Percentiles rank a stretch among this genome's conserved stretches.
Conservation (phyloP, 2,329 filamentous ascomycete species). For the Purpureocillium lavendulum region DNA sequence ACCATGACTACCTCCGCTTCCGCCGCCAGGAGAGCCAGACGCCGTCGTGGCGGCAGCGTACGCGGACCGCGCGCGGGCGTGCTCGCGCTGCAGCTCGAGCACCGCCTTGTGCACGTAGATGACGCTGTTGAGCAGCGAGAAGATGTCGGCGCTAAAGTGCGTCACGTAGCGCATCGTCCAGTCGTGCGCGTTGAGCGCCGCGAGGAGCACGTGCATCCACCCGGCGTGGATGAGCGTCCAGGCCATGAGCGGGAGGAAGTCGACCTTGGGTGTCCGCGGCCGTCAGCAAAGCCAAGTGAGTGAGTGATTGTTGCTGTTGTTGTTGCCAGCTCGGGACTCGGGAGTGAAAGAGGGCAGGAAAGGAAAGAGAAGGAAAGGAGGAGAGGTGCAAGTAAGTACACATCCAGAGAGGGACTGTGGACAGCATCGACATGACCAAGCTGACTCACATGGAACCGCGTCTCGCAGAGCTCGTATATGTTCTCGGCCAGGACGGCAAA, state of each 20-base stretch:
- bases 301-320: no score
- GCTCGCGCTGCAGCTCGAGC: conserved; percentile 53
- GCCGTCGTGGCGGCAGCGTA: no score
- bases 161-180: conserved; percentile 66
- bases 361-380: no score
- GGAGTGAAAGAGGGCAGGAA: no score
- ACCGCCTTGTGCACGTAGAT: conserved; percentile 63
- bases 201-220: conserved; percentile 57
- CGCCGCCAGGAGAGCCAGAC: no score
- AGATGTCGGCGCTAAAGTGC: conserved; percentile 58
- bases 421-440: no score
- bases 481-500: conserved; percentile 61
- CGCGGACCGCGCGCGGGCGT: conserved; percentile 26
- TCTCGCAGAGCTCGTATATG: conserved; percentile 49
- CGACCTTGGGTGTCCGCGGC: conserved; percentile 27
- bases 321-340: no score
- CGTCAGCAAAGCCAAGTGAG: no score
- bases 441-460: conserved; percentile 43
- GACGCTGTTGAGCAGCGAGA: conserved; percentile 57
- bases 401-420: no score
- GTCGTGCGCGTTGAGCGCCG: conserved; percentile 59
- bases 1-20: no score
- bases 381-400: no score
- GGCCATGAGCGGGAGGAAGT: conserved; percentile 60
- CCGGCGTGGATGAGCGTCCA: conserved; percentile 58